phyloP scores from a whole-genome alignment of 805 yeast species.

The Candida schatavii region DNA sequence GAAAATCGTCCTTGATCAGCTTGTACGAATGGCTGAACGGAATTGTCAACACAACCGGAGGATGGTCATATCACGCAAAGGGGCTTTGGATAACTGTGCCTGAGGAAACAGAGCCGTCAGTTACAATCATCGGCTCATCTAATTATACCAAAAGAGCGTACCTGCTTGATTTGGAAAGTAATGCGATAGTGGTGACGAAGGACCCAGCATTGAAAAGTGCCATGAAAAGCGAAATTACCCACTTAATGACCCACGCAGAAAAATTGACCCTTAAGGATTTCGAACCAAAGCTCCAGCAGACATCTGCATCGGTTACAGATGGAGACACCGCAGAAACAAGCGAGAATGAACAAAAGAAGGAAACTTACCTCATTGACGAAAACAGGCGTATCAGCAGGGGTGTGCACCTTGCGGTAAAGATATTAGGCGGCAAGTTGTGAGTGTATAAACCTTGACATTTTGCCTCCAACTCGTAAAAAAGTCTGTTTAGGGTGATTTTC shows the following conservation, averaged over 20 bases:
- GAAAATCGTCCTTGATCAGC: constrained; percentile 45
- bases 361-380: constrained; percentile 40
- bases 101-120: constrained; percentile 54
- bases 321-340: constrained; percentile 2
- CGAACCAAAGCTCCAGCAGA: constrained; percentile 26
- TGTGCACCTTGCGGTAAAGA: constrained; percentile 63
- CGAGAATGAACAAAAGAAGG: background rate
- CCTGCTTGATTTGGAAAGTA: constrained; percentile 81
- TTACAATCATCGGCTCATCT: constrained; percentile 87
- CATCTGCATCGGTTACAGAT: background rate
- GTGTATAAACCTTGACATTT: too few species aligned
- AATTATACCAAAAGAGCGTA: constrained; percentile 92
- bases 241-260: constrained; percentile 53
- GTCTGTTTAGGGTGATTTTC: too few species aligned
- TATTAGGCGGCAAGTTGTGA: constrained; percentile 56
- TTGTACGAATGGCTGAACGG: constrained; percentile 89
- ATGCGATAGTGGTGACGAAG: constrained; percentile 73
- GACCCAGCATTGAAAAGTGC: constrained; percentile 54
- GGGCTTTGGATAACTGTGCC: constrained; percentile 83
- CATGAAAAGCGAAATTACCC: constrained; percentile 62
- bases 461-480: too few species aligned
- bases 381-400: constrained; percentile 62
- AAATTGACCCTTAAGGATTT: constrained; percentile 61
- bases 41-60: constrained; percentile 70
- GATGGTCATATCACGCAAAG: constrained; percentile 98